Conservation (phyloP, 116 monocot genomes). For the Cymodocea nodosa region DNA sequence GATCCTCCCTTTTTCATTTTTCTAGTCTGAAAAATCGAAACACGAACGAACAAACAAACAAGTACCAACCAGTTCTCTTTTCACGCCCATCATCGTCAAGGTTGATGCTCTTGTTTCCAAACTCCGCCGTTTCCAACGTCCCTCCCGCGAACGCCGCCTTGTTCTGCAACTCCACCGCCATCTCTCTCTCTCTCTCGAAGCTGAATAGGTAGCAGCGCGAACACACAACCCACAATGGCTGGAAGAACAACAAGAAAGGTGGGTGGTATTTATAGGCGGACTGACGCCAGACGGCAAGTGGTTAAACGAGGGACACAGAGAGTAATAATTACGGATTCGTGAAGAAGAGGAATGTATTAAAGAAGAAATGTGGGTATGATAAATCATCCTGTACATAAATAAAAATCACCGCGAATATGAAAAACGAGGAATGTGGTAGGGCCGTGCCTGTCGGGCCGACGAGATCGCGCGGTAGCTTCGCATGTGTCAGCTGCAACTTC, state of each 20-base stretch:
- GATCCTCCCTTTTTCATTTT: too few species aligned
- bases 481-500: too few species aligned
- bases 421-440: too few species aligned
- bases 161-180: constrained; percentile 3
- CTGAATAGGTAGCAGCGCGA: background rate
- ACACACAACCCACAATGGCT: background rate
- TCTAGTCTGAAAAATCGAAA: too few species aligned
- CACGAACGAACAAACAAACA: background rate
- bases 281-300: background rate
- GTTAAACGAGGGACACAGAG: too few species aligned
- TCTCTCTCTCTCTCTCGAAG: background rate
- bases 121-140: background rate
- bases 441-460: too few species aligned
- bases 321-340: too few species aligned
- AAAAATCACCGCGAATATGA: too few species aligned
- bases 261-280: background rate
- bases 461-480: too few species aligned
- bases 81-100: constrained; percentile 22
- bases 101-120: background rate
- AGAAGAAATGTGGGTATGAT: too few species aligned
- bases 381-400: too few species aligned
- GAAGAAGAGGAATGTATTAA: too few species aligned
- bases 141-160: background rate
- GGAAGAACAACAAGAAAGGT: background rate
- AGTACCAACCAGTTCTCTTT: constrained; percentile 19